Base-by-base conservation (phyloP, 2,329 filamentous ascomycete genomes). In the Fusarium robinianum region DNA sequence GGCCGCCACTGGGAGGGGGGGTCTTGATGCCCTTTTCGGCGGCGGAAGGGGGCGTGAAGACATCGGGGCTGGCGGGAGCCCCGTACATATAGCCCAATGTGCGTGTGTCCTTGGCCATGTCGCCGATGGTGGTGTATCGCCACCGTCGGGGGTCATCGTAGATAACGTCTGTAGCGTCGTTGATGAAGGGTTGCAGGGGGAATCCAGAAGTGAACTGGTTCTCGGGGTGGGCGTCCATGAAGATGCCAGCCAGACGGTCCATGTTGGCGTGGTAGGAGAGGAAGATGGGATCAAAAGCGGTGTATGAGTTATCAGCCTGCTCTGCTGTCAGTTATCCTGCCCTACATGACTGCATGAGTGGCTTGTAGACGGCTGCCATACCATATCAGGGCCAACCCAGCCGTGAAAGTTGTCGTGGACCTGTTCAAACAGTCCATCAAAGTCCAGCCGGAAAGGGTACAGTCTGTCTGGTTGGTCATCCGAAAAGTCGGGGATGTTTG, bases 201-300 rank as follows among this genome's bases (percentile, higher is more conserved):
- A 31, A 45, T 14, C 17, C 17, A 11, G 46, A 44, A 5, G 40
- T 44, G 12, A 30, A 43, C 23, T 44, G 45, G 12, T 19, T 37
- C 9, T 34, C 25, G 7, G 40, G 40, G 9, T 48, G 34, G 14
- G 29, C 22, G 2, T 43, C 27, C 11, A 48, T 42, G 29, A 38
- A 40, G 3, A 34, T 27, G 12, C 19, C 34, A 5, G 40, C 40
- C 5, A 43, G 9, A 8, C 45, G 45, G 24, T 44, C 45, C 45
- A 48, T 48, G 19, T 48, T 40, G 18, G 45, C 44, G 23, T 48
- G 44, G 24, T 48, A 48, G 5, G 44, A 48, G 23, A 48, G 44
- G n/a, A 48, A 48, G 24, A 48, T 43, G 6, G 40, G 45, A 14
- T 48, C 45, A 14, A 44, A 35, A 9, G 24, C 34, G 5, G 40